Percentiles rank a stretch among this genome's conserved stretches.
Conservation (phyloP, 306 rosid genomes). For the Coriaria nepalensis region DNA sequence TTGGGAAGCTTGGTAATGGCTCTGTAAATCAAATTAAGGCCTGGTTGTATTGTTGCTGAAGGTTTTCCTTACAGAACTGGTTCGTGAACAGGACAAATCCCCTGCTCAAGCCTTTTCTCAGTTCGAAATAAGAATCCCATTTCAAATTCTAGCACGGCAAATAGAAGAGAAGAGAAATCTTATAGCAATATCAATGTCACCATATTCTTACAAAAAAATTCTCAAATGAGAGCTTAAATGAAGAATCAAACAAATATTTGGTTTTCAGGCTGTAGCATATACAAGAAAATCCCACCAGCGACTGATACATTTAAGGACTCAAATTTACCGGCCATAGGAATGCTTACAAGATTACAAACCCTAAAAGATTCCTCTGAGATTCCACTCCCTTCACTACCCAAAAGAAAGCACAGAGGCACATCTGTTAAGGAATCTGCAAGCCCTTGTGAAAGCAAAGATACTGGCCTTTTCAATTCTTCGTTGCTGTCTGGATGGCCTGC, state of each 20-base stretch:
- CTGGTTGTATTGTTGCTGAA: too few relatives aligned
- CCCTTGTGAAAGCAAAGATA: constrained; percentile 32
- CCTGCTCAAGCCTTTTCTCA: too few relatives aligned
- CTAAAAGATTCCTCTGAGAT: constrained; percentile 45
- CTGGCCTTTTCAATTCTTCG: constrained; percentile 25
- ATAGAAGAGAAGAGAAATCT: too few relatives aligned
- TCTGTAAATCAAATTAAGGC: too few relatives aligned
- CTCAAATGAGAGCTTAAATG: too few relatives aligned
- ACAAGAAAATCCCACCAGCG: constrained; percentile 94
- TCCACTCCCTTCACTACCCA: constrained; percentile 91
- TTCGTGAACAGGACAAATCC: too few relatives aligned
- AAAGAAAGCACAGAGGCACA: constrained; percentile 54
- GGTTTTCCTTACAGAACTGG: too few relatives aligned
- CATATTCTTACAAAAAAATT: too few relatives aligned
- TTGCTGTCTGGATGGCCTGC: constrained; percentile 66
- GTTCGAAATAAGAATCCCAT: too few relatives aligned
- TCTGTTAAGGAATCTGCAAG: constrained; percentile 38
- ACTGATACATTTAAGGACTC: constrained; percentile 95
- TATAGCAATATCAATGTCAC: too few relatives aligned
- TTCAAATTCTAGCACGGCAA: too few relatives aligned
- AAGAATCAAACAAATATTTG: constrained; percentile 4
- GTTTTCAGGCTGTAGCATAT: constrained; percentile 43
- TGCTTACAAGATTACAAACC: constrained; percentile 74
- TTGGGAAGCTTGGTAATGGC: too few relatives aligned
- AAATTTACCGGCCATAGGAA: constrained; percentile 76